phyloP scores from a whole-genome alignment of 306 rosid genomes.

The Glycine latifolia region DNA sequence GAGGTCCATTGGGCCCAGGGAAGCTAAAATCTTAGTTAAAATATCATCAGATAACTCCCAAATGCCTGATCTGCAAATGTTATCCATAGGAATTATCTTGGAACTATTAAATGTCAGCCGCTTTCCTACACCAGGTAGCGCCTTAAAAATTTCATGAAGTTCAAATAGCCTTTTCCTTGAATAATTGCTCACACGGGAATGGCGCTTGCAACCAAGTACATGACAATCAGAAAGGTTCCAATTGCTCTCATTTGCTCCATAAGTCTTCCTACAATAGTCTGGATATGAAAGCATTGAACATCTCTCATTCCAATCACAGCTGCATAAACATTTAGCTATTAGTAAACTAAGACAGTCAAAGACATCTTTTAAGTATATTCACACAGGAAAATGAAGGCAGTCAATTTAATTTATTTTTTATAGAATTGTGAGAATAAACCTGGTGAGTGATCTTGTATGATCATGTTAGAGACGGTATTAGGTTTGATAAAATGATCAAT shows the following conservation, averaged over 20 bases:
- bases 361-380: background rate
- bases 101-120: conserved; percentile 48
- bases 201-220: conserved; percentile 85
- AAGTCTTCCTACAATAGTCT: conserved; percentile 49
- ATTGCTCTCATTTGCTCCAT: conserved; percentile 52
- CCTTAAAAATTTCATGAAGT: conserved; percentile 90
- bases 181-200: conserved; percentile 54
- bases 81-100: conserved; percentile 64
- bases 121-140: conserved; percentile 68
- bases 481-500: background rate
- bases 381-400: background rate
- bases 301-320: conserved; percentile 83
- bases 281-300: conserved; percentile 60
- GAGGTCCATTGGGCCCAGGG: conserved; percentile 71
- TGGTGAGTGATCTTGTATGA: background rate
- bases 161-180: conserved; percentile 72
- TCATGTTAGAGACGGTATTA: background rate
- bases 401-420: conserved; percentile 5
- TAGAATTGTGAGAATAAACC: conserved; percentile 3
- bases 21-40: conserved; percentile 64
- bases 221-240: conserved; percentile 91
- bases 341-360: conserved; percentile 39
- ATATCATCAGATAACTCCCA: conserved; percentile 87
- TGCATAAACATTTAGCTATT: conserved; percentile 54
- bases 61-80: conserved; percentile 59